phyloP scores from a whole-genome alignment of 1,139 yeast genomes.

The Suhomyces kunorum region DNA sequence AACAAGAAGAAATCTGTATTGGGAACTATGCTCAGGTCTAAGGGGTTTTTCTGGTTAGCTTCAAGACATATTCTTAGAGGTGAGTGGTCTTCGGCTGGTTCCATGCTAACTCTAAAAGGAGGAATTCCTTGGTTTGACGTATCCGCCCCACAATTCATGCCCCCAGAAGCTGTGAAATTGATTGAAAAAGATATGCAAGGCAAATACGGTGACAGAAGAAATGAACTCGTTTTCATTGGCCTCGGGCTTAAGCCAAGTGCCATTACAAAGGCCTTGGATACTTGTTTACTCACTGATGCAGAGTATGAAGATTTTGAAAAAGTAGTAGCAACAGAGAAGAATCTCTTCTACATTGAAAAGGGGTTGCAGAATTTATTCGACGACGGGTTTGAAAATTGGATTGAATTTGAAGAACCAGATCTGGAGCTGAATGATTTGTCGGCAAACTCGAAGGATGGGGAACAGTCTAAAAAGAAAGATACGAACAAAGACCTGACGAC shows the following conservation, averaged over 20 bases:
- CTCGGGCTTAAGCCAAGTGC: constrained; percentile 30
- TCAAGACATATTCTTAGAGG: constrained; percentile 42
- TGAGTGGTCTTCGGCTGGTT: constrained; percentile 50
- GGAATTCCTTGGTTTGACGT: constrained; percentile 50
- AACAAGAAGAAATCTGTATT: constrained; percentile 40
- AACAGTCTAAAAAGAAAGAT: not conserved
- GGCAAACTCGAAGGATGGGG: not conserved
- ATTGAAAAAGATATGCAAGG: constrained; percentile 40
- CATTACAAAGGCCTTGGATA: constrained; percentile 30
- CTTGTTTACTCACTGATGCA: constrained; percentile 39
- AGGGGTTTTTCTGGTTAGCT: constrained; percentile 52
- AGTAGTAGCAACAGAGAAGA: constrained; percentile 26
- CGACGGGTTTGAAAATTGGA: constrained; percentile 38
- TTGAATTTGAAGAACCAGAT: constrained; percentile 15
- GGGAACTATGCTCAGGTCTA: constrained; percentile 40
- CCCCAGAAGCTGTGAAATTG: constrained; percentile 31
- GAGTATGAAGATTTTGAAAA: constrained; percentile 30
- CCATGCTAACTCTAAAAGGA: constrained; percentile 43
- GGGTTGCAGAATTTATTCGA: constrained; percentile 30
- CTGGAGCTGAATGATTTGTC: constrained; percentile 3
- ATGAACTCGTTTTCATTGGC: constrained; percentile 49
- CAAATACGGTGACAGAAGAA: constrained; percentile 43
- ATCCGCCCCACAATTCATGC: constrained; percentile 35
- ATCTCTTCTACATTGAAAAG: constrained; percentile 32
- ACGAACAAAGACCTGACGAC: not conserved